A percentile compares a stretch with the other conserved stretches of the same genome.
phyloP scores from a whole-genome alignment of 2,329 filamentous ascomycete genomes.

The Annulohypoxylon truncatum region DNA sequence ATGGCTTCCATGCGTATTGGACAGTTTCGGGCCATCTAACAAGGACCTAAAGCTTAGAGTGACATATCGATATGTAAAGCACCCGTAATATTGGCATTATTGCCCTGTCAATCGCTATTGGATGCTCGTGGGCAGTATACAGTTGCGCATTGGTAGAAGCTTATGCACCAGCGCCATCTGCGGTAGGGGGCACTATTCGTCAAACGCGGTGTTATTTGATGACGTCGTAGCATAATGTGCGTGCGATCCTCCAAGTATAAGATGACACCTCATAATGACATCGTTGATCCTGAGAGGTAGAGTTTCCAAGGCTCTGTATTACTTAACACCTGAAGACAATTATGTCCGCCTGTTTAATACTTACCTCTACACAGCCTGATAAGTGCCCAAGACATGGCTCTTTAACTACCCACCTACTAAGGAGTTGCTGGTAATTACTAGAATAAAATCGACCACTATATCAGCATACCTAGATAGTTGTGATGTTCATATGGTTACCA shows the following conservation, averaged over 20 bases:
- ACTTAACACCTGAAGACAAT: not conserved
- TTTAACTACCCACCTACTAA: not conserved
- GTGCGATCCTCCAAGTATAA: conserved; percentile 16
- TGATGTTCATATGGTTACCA: too few relatives aligned
- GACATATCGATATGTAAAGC: not conserved
- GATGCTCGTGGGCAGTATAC: not conserved
- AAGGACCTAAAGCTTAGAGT: conserved; percentile 4
- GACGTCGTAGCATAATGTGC: conserved; percentile 24
- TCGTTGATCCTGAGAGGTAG: conserved; percentile 19
- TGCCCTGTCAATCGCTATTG: conserved; percentile 7
- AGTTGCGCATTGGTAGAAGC: conserved; percentile 2
- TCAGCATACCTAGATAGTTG: too few relatives aligned
- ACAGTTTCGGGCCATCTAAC: not conserved
- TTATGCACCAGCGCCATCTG: conserved; percentile 27
- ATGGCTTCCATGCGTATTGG: not conserved
- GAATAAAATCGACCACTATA: too few relatives aligned
- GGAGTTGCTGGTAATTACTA: not conserved
- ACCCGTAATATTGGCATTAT: not conserved
- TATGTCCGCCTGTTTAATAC: conserved; percentile 1
- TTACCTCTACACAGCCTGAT: not conserved
- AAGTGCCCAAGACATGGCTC: not conserved
- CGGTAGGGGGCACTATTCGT: conserved; percentile 21
- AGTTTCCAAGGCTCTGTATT: conserved; percentile 7
- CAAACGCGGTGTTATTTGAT: conserved; percentile 9
- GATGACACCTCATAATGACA: conserved; percentile 24